Evolutionary conservation across 1,139 yeast species (phyloP), one percentile per base, ranked within the genome.

Genomic region (Sugiyamaella pinicola): DNA sequence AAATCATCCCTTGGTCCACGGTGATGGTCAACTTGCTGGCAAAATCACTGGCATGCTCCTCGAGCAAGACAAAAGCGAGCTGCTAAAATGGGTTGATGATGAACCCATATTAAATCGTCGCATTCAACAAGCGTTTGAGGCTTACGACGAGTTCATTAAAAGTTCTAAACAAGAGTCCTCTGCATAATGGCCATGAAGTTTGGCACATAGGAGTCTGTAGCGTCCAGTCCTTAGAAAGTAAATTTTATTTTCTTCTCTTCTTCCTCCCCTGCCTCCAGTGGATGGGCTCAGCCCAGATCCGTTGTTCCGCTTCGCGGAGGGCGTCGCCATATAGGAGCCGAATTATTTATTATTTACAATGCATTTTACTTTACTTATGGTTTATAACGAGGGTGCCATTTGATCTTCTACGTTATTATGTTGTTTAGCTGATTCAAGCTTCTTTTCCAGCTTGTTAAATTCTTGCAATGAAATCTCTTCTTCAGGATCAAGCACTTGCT

Each of bases 41-140:
- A 87, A 87, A 76, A 85, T 90, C 68, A 90, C 97, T 61, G 96
- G 96, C 76, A 88, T 90, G 95, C 83, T 90, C 81, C 81, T 90
- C 71, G 95, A 88, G 70, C 84, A 89, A 77, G 91, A 89, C 67
- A 85, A 85, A 72, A 83, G 83, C 68, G 95, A 88, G 74, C 85
- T 90, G 66, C 77, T 88, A 70, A 84, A 86, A 59, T 82, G 91
- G 78, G 81, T 89, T 70, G 93, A 86, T 69, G 90, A 88, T 70
- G 70, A 68, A 24, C 89, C 83, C 59, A 79, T 85, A 66, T 85
- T 90, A 77, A 84, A 83, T 74, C 81, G 82, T 71, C 93, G 88
- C 72, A 87, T 90, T 70, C 87, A 85, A 69, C 96, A 89, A 73
- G 97, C 96, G 63, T 81, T 83, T 68, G 84, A 88, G 72, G 96